Conservation (phyloP, 1,139 yeast species). For the Zygoascus sp. region DNA sequence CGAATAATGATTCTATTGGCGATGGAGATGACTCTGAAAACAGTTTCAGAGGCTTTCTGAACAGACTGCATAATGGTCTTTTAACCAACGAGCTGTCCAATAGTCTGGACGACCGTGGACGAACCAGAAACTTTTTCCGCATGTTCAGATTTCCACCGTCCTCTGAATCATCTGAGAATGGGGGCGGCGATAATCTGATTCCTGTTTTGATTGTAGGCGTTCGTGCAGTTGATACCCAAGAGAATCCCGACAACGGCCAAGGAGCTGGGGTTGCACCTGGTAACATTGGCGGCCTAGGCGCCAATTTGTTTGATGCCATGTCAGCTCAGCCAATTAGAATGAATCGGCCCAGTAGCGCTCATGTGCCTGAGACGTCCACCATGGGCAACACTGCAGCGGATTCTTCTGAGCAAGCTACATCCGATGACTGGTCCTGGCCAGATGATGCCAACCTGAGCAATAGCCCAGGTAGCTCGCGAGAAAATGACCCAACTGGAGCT, state of each 20-base stretch:
- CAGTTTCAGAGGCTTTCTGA: conserved; percentile 40
- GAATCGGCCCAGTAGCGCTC: conserved; percentile 1
- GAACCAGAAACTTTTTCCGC: conserved; percentile 43
- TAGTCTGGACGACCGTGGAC: conserved; percentile 15
- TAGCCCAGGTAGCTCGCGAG: neutral
- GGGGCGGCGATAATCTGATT: conserved; percentile 32
- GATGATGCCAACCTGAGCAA: neutral
- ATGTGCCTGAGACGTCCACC: no score
- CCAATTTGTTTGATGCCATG: conserved; percentile 22
- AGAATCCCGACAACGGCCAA: conserved; percentile 18
- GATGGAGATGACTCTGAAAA: conserved; percentile 17
- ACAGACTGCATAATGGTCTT: conserved; percentile 40
- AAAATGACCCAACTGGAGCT: neutral
- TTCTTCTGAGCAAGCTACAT: conserved; percentile 1
- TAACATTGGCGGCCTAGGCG: conserved; percentile 13
- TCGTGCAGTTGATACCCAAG: conserved; percentile 38
- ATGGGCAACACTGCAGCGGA: no score
- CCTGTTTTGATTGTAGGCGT: conserved; percentile 59
- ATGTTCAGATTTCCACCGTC: conserved; percentile 48
- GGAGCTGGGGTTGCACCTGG: conserved; percentile 7
- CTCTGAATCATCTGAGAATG: conserved; percentile 17
- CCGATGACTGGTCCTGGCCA: conserved; percentile 6
- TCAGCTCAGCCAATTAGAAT: conserved; percentile 20
- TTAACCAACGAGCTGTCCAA: conserved; percentile 37
- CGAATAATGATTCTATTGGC: conserved; percentile 2